Evolutionary conservation across 176 grass and related monocot species (phyloP), one percentile per base, ranked within the genome.

Genomic region (Ensete glaucum): DNA sequence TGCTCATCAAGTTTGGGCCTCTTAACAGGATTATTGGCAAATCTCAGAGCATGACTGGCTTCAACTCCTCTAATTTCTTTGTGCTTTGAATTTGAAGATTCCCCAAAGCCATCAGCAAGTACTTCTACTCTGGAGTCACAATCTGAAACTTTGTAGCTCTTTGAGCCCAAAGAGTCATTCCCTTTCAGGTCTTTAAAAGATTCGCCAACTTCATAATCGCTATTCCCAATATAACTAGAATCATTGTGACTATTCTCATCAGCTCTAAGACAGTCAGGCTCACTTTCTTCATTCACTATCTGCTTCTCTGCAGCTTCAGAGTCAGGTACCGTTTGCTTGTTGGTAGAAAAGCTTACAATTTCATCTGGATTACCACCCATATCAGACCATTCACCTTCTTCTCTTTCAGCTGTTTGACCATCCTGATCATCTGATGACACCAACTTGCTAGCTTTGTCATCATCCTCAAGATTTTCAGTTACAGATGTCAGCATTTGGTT

Each of bases 321-420:
- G 75, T 80, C 68, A 81, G 51, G 34, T 0, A 21, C 73, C 57
- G 89, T 86, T 64, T 89, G 83, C 83, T 89, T 96, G 69, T 85
- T 81, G 81, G 84, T 94, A 8, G 74, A 51, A 77, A 79, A 73
- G 56, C 77, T 85, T 54, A 73, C 83, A 11, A 25, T 79, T 15
- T 74, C 86, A 50, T 99, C 91, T 80, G 82, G 81, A 82, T 80
- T 82, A 51, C 72, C 73, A 80, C 91, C 96, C 77, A 84, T 82
- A 82, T 99, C 96, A 87, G 91, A 99, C 91, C 96, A 99, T 77
- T 99, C 96, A 14, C 96, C 96, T 82, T 95, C 96, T 95, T 99
- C 96, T 86, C 91, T 99, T 83, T 99, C 96, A 86, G 69, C 82
- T 57, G 77, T 65, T 78, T 84, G 76, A 26, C 77, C 25, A 81